Conservation (phyloP, 2,329 filamentous ascomycete genomes). For the Fusarium aywerte region DNA sequence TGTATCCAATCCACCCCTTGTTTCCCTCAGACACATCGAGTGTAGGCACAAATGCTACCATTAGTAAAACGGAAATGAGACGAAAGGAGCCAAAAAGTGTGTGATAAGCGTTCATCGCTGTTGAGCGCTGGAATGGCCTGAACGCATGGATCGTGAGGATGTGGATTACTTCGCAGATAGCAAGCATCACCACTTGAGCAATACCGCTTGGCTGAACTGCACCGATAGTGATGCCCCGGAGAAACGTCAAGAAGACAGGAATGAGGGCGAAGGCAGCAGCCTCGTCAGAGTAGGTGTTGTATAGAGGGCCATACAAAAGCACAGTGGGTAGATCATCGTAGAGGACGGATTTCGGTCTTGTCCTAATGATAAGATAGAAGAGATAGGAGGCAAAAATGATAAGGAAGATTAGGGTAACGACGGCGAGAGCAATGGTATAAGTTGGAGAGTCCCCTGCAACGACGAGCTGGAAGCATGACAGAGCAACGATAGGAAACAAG, state of each 20-base stretch:
- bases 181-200: conserved; percentile 89
- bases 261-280: conserved; percentile 90
- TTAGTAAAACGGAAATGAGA: conserved; percentile 78
- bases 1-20: conserved; percentile 96
- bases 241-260: conserved; percentile 83
- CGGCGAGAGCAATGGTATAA: conserved; percentile 78
- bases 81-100: conserved; percentile 83
- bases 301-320: conserved; percentile 89
- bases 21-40: conserved; percentile 80
- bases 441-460: conserved; percentile 74
- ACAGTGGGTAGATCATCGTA: conserved; percentile 95
- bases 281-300: conserved; percentile 97
- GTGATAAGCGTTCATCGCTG: conserved; percentile 98
- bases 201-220: conserved; percentile 93
- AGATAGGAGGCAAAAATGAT: conserved; percentile 82
- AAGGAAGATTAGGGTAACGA: conserved; percentile 77
- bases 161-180: conserved; percentile 92
- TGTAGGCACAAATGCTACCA: conserved; percentile 85
- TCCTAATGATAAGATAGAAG: conserved; percentile 80
- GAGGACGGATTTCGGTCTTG: conserved; percentile 83
- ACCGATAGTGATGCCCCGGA: conserved; percentile 90
- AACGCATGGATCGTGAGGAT: conserved; percentile 90
- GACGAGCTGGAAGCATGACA: conserved; percentile 93
- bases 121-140: conserved; percentile 87
- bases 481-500: conserved; percentile 82